Base-by-base conservation (phyloP, 345 rosid species). In the Arabis hirsuta region DNA sequence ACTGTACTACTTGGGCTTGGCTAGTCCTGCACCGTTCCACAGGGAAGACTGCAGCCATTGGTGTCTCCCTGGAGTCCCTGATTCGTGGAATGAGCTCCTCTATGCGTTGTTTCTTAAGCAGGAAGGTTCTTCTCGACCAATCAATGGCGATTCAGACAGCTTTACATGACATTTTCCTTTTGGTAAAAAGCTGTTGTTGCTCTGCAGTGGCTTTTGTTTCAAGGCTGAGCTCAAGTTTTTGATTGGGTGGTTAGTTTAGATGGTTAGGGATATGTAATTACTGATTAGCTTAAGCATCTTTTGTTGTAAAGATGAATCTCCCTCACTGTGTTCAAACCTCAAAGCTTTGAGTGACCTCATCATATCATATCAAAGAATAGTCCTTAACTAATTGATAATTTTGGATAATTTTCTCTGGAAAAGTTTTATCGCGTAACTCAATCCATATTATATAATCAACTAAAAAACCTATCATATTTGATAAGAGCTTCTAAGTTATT, bases 31-130 rank as follows among this genome's bases (percentile, higher is more conserved):
- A 1, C 86, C 96, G 1, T 34, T 90, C 19, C 86, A 81, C 67
- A 84, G 86, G 54, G 96, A 90, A 72, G 99, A 91, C 71, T 95
- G 98, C 79, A 91, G 93, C 74, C 99, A 91, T 55, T 95, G 96
- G 99, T 95, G 94, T 81, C 87, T 95, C 42, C 99, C 97, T 8
- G 98, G 98, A 19, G 90, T 95, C 14, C 99, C 99, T 0, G 99
- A 91, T 71, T 67, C 90, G 4, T 91, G 96, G 99, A 95, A 95
- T 19, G 96, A 90, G 78, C 83, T 95, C 29, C 93, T 87, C 11
- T 88, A 84, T 32, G 83, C 92, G 0, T 27, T 87, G 54, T 61
- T 90, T 62, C 81, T 85, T n/a, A 84, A 84, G 72, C 90, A 55
- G 9, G 83, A 79, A 27, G 67, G 74, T 12, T 46, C 4, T 54